Percentiles rank a stretch among this genome's conserved stretches.
phyloP scores from a whole-genome alignment of 345 rosid species.

The Gossypium rotundifolium region DNA sequence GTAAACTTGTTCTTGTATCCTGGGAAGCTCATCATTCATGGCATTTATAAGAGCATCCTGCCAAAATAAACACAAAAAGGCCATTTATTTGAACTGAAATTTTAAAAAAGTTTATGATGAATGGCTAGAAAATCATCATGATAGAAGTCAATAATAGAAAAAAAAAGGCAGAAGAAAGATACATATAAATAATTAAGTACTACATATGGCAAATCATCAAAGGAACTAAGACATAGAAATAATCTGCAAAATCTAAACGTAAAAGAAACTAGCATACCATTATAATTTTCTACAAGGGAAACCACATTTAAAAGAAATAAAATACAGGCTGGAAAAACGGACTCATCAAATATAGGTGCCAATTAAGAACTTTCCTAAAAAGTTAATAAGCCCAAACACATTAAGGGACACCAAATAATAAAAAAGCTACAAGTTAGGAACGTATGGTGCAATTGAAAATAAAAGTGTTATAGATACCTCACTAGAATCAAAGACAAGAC shows the following conservation, averaged over 20 bases:
- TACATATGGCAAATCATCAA: background rate
- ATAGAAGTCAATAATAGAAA: background rate
- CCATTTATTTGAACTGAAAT: background rate
- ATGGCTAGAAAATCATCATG: background rate
- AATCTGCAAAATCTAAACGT: background rate
- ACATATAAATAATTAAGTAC: background rate
- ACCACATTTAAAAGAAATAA: background rate
- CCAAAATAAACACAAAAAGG: conserved; percentile 18
- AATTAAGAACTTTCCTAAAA: background rate
- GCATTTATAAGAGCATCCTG: conserved; percentile 89
- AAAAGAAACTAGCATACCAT: conserved; percentile 8
- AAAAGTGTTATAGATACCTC: conserved; percentile 45
- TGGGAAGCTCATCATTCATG: conserved; percentile 92
- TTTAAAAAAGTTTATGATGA: background rate
- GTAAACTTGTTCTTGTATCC: conserved; percentile 94
- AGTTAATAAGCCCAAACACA: background rate
- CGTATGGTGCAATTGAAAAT: background rate
- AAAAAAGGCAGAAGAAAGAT: background rate
- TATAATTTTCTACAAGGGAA: background rate
- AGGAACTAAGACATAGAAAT: background rate
- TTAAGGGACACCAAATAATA: background rate
- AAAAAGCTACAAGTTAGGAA: background rate
- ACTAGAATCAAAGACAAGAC: conserved; percentile 77
- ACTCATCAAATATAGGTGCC: background rate
- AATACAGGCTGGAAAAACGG: background rate